Evolutionary conservation across 2,329 filamentous ascomycete species (phyloP), one percentile per base, ranked within the genome.

Genomic region (Cladosporium halotolerans): DNA sequence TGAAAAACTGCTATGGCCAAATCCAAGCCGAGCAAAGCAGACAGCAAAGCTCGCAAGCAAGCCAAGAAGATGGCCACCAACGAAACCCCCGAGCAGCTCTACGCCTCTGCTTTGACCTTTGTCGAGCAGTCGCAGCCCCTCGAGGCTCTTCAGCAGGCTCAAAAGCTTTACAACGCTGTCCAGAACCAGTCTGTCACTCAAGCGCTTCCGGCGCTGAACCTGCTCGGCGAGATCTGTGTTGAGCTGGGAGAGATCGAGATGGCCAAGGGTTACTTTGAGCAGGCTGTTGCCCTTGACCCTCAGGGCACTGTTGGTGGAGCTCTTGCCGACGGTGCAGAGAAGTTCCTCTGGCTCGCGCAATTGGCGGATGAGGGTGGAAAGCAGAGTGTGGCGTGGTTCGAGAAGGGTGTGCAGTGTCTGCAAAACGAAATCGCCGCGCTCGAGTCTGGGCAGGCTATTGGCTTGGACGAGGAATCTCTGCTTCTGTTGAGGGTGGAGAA

Each of bases 271-370:
- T 85, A 82, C 64, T 95, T 96, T 64, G 69, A 83, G 56, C 77
- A 80, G 43, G 89, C 93, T 0, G 86, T 86, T 36, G 75, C 79
- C 51, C 79, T 93, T 34, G 93, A 99, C 67, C 79, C 84, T 19
- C 82, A 91, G 54, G 93, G 92, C 14, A 72, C 75, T 38, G 73
- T 83, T 55, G 80, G 85, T 14, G 86, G 89, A 63, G 79, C 82
- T 38, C 69, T 84, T 48, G 91, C 90, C 45, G 89, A 89, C 28
- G 91, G 91, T 1, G 83, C 90, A 0, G 92, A 97, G 67, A 97
- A 96, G 73, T 97, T 96, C 66, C 73, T 97, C 45, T 95, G 91
- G 82, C 77, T 99, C 55, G 93, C 93, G 58, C 93, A 99, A 72
- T 78, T 99, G 64, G 93, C 79, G 59, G 80, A 83, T 61, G 74